Conservation (phyloP, 2,329 filamentous ascomycete genomes). For the Bretziella fagacearum region DNA sequence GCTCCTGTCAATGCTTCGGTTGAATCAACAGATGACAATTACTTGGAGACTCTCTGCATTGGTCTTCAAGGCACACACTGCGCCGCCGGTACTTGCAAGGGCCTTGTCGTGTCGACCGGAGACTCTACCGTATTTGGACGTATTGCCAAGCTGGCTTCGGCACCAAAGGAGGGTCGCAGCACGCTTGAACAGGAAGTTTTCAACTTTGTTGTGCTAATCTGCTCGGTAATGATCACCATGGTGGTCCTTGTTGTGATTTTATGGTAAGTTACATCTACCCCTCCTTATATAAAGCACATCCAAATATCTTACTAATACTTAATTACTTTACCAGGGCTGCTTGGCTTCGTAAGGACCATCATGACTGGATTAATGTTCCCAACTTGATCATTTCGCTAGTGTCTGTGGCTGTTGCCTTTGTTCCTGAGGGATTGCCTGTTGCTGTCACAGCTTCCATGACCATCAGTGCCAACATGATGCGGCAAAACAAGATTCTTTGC, state of each 20-base stretch:
- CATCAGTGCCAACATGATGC: slow-evolving; percentile 95
- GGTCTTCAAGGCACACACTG: slow-evolving; percentile 97
- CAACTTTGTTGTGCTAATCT: slow-evolving; percentile 66
- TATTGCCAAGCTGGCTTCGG: slow-evolving; percentile 95
- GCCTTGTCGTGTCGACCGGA: slow-evolving; percentile 80
- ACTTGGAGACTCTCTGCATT: slow-evolving; percentile 86
- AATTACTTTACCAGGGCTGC: slow-evolving; percentile 40
- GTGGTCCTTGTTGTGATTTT: slow-evolving; percentile 95
- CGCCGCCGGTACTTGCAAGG: slow-evolving; percentile 80
- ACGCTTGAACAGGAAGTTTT: slow-evolving; percentile 97
- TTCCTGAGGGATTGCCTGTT: slow-evolving; percentile 90
- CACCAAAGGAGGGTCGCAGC: slow-evolving; percentile 93
- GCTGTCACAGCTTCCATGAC: slow-evolving; percentile 97
- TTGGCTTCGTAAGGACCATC: slow-evolving; percentile 87
- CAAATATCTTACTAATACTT: slow-evolving; percentile 44
- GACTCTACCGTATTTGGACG: slow-evolving; percentile 88
- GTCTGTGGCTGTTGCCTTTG: slow-evolving; percentile 91
- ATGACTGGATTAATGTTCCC: slow-evolving; percentile 98
- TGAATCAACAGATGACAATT: slow-evolving; percentile 44
- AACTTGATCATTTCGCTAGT: slow-evolving; percentile 48
- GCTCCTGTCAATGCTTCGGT: slow-evolving; percentile 58
- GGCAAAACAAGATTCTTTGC: slow-evolving; percentile 93
- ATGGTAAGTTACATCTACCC: slow-evolving; percentile 80
- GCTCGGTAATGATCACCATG: slow-evolving; percentile 79
- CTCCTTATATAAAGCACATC: not conserved